Percentiles rank a stretch among this genome's conserved stretches.
Conservation (phyloP, 345 rosid species). For the Chamaenerion angustifolium region DNA sequence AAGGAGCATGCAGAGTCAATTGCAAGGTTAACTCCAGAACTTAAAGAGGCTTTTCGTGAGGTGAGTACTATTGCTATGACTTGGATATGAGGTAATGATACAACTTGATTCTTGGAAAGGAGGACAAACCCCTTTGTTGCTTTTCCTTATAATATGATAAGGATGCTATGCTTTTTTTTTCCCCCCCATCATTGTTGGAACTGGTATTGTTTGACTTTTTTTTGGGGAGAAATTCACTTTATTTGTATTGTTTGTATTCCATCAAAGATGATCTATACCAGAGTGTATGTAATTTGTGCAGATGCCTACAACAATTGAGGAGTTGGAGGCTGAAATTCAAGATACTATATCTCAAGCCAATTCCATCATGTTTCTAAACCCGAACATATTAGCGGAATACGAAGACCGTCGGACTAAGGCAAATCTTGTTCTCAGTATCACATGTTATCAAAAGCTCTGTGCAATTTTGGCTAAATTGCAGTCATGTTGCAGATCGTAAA, state of each 20-base stretch:
- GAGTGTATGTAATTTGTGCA: slow-evolving; percentile 7
- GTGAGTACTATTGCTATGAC: slow-evolving; percentile 18
- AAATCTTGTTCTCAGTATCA: slow-evolving; percentile 8
- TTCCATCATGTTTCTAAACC: slow-evolving; percentile 68
- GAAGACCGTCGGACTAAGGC: slow-evolving; percentile 64
- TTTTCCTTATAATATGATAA: too few species aligned
- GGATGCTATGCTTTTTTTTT: too few species aligned
- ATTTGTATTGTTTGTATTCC: background rate
- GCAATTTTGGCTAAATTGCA: slow-evolving; percentile 8
- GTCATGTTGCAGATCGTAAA: slow-evolving; percentile 34
- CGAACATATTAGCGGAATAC: slow-evolving; percentile 68
- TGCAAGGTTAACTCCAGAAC: slow-evolving; percentile 65
- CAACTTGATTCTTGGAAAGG: too few species aligned
- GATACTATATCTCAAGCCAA: slow-evolving; percentile 73
- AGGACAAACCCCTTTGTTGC: too few species aligned
- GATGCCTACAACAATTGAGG: slow-evolving; percentile 80
- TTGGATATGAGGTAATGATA: too few species aligned
- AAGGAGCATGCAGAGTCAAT: slow-evolving; percentile 74
- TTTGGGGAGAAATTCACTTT: background rate
- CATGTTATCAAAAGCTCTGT: background rate
- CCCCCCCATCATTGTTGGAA: too few species aligned
- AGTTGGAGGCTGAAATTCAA: slow-evolving; percentile 80
- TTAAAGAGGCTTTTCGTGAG: slow-evolving; percentile 64
- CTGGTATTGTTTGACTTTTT: background rate
- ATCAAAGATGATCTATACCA: background rate